These are phyloP conservation scores for Iberis pinnata DNA, from an alignment of 345 rosid species.

Conservation along the genomic window DNA sequence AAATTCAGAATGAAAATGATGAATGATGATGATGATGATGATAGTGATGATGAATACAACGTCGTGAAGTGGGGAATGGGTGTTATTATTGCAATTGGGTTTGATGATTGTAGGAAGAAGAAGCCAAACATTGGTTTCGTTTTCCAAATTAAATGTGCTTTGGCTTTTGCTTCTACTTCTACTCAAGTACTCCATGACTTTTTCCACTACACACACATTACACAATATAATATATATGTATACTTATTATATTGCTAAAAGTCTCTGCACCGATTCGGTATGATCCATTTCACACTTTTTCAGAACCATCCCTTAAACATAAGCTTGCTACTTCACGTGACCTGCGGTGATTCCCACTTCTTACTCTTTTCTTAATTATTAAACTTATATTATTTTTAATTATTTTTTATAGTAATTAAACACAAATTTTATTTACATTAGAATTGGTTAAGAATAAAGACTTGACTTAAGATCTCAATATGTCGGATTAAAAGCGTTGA, in stretches of 20 bases:
- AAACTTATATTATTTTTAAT: too few species aligned
- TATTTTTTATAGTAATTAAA: too few species aligned
- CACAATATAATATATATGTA: not conserved
- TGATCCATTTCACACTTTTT: constrained; percentile 27
- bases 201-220: constrained; percentile 20
- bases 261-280: constrained; percentile 29
- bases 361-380: too few species aligned
- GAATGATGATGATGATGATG: not conserved
- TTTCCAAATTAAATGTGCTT: constrained; percentile 34
- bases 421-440: too few species aligned
- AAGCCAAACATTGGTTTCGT: constrained; percentile 36
- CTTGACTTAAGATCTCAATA: too few species aligned
- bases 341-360: too few species aligned
- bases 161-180: constrained; percentile 32
- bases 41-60: constrained; percentile 14
- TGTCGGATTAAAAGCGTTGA: too few species aligned
- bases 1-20: constrained; percentile 10
- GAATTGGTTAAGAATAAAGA: too few species aligned
- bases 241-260: constrained; percentile 3
- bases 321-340: constrained; percentile 11
- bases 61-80: constrained; percentile 30
- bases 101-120: constrained; percentile 31
- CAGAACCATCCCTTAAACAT: constrained; percentile 18
- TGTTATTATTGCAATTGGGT: constrained; percentile 33
- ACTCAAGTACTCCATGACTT: constrained; percentile 32